A percentile compares a stretch with the other conserved stretches of the same genome.
These are phyloP conservation scores for Arctium minus DNA, from an alignment of 129 eudicot species.

Conservation along the genomic window DNA sequence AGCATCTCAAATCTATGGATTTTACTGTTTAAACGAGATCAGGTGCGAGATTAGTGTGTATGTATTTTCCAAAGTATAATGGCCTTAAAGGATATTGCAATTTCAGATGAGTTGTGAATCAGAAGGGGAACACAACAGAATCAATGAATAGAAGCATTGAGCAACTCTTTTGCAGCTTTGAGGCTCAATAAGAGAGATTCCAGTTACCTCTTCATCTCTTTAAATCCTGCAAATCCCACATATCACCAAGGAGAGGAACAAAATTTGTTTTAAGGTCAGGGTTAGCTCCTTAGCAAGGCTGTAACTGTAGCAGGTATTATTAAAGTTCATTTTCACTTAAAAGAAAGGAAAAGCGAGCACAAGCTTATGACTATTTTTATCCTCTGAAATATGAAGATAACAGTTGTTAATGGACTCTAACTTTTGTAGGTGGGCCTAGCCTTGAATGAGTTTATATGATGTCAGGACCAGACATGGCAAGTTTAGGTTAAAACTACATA, in stretches of 20 bases:
- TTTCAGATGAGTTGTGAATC: background rate
- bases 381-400: background rate
- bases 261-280: background rate
- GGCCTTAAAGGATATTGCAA: background rate
- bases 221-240: background rate
- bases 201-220: background rate
- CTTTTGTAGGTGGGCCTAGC: background rate
- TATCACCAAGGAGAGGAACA: background rate
- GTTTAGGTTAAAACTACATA: background rate
- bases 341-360: background rate
- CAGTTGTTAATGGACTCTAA: background rate
- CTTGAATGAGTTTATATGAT: background rate
- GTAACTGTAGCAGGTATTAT: background rate
- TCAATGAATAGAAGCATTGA: background rate
- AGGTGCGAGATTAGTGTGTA: background rate
- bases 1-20: background rate
- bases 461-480: background rate
- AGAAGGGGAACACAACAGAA: background rate
- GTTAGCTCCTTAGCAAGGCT: background rate
- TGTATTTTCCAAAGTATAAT: background rate
- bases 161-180: background rate
- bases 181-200: background rate
- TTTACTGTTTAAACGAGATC: background rate
- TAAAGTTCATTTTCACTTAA: background rate
- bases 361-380: background rate